Evolutionary conservation across 2,329 filamentous ascomycete genomes (phyloP).

Genomic region (Cryphonectria radicalis): DNA sequence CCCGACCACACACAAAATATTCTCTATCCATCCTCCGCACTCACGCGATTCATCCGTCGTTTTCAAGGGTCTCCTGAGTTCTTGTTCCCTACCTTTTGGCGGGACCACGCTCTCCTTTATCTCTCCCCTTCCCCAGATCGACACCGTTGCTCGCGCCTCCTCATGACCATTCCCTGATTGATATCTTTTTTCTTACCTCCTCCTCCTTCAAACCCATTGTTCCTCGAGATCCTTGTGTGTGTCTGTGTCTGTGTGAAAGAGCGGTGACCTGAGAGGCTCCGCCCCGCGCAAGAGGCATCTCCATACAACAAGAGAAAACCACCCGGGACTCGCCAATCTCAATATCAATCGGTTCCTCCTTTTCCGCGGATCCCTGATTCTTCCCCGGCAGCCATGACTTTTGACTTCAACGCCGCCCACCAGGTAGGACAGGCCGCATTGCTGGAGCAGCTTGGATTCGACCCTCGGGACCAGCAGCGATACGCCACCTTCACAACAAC

Average conservation of each 20-base stretch:
- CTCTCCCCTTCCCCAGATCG: slow-evolving; percentile 37
- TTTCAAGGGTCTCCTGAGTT: slow-evolving; percentile 25
- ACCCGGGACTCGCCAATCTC: slow-evolving; percentile 46
- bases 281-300: slow-evolving; percentile 38
- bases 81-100: slow-evolving; percentile 21
- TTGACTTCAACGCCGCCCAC: slow-evolving; percentile 60
- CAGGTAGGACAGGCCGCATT: slow-evolving; percentile 58
- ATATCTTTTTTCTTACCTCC: slow-evolving; percentile 24
- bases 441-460: slow-evolving; percentile 62
- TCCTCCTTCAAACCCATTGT: slow-evolving; percentile 15
- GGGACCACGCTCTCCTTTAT: slow-evolving; percentile 24
- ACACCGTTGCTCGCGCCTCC: slow-evolving; percentile 31
- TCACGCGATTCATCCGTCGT: neutral
- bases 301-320: slow-evolving; percentile 57
- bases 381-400: slow-evolving; percentile 53
- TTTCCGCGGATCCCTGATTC: slow-evolving; percentile 33
- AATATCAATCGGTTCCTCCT: slow-evolving; percentile 39
- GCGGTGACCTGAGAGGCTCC: slow-evolving; percentile 47
- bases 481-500: slow-evolving; percentile 54
- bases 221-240: slow-evolving; percentile 32
- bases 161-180: slow-evolving; percentile 43
- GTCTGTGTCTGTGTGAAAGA: slow-evolving; percentile 41
- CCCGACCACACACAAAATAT: neutral
- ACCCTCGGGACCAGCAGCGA: slow-evolving; percentile 55
- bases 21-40: neutral